Base-by-base conservation (phyloP, 257 asterid species). In the Primulina tabacum region DNA sequence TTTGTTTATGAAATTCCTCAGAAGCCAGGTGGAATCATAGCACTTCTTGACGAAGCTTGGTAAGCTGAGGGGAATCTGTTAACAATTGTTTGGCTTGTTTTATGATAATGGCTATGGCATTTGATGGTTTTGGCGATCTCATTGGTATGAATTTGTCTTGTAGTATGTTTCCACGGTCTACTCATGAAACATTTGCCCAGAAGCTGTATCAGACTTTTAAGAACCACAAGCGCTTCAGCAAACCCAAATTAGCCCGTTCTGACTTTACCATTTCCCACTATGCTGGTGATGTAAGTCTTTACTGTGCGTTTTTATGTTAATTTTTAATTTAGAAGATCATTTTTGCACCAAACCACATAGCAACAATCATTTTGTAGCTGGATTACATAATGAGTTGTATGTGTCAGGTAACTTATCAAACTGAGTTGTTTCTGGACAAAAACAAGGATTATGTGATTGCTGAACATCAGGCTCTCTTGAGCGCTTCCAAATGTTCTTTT, bases 1-100 rank as follows among this genome's bases (percentile, higher is more conserved):
- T 29, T 20, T 75, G 29, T 73, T 74, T 73, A 12, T 65, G 33
- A 64, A 63, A 75, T 73, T 70, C 34, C 75, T 67, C 95, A 94
- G 99, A 94, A 94, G 85, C 97, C 97, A 33, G 99, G 99, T 33
- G 99, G 99, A 76, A 89, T 94, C 40, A 89, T 94, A 32, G 97
- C 99, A 56, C 99, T 94, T 77, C 96, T 94, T 56, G 99, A 94
- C 83, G 97, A 94, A 88, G 97, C 99, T 71, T 94, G 99, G 99
- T 91, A 78, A 81, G 89, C 77, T 63, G 38, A 8, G 35, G 56
- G 68, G 28, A 28, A 20, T 61, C 17, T 62, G 8, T 57, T 74
- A 35, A 33, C 20, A 29, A 38, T 34, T 38, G 32, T 65, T 66
- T 56, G 34, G 50, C 64, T 67, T 69, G 29, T 56, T 69, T 69